These are phyloP conservation scores for Aschersonia sp. DNA, from an alignment of 2,329 filamentous ascomycete species.

Conservation along the genomic window DNA sequence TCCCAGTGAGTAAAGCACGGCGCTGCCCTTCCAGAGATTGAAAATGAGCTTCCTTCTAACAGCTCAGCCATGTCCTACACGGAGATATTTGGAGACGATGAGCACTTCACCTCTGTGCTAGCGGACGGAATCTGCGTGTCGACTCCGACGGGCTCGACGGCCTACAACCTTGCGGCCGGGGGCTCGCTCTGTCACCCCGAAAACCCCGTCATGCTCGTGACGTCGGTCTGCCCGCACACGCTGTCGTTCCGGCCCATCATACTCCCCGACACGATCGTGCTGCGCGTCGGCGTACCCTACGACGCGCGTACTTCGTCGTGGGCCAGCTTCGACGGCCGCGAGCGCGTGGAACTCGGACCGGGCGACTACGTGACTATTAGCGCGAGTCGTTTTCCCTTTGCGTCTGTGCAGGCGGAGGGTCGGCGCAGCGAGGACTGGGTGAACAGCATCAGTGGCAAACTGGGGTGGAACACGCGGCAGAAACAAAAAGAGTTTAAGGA, in stretches of 20 bases:
- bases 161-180: conserved; percentile 92
- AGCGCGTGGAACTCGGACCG: conserved; percentile 63
- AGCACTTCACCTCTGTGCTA: conserved; percentile 86
- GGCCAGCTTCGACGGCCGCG: conserved; percentile 95
- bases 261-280: conserved; percentile 85
- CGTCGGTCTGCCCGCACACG: conserved; percentile 88
- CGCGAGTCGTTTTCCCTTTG: conserved; percentile 68
- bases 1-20: conserved; percentile 46
- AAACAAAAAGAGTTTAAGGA: conserved; percentile 51
- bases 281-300: conserved; percentile 89
- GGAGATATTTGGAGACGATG: conserved; percentile 87
- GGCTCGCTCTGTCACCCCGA: conserved; percentile 91
- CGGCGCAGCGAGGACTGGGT: conserved; percentile 65
- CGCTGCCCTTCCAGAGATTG: background rate
- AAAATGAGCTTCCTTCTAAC: no score
- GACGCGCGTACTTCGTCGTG: conserved; percentile 78
- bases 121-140: conserved; percentile 90
- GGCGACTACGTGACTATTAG: conserved; percentile 79
- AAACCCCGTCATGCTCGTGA: conserved; percentile 89
- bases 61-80: conserved; percentile 69
- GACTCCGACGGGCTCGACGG: conserved; percentile 86
- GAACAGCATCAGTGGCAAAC: conserved; percentile 62
- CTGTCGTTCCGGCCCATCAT: conserved; percentile 94
- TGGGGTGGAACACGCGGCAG: conserved; percentile 71
- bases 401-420: conserved; percentile 56